Percentiles rank a stretch among this genome's conserved stretches.
Evolutionary conservation across 768 basidiomycete genomes (phyloP).

Genomic region (Psilocybe cubensis): DNA sequence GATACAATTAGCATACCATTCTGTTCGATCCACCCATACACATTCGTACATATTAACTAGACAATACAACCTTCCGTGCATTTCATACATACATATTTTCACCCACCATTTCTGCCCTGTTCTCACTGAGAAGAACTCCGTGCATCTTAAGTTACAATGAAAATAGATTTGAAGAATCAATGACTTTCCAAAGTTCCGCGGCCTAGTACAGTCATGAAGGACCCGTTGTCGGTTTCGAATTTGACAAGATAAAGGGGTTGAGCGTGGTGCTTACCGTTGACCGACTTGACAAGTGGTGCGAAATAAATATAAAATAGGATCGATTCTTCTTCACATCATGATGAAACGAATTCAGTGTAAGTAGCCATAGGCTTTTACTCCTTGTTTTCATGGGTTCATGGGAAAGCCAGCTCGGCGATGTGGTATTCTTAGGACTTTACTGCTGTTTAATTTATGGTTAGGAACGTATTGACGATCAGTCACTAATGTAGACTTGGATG

Average conservation of each 20-base stretch:
- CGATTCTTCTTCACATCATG: constrained; percentile 14
- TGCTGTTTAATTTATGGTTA: constrained; percentile 12
- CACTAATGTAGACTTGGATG: neutral
- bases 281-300: constrained; percentile 13
- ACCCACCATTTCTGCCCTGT: neutral
- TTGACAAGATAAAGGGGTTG: constrained; percentile 5
- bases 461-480: constrained; percentile 16
- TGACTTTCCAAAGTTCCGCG: neutral
- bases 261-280: neutral
- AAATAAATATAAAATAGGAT: constrained; percentile 8
- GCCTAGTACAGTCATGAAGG: neutral
- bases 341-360: constrained; percentile 12
- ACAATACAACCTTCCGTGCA: neutral
- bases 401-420: constrained; percentile 4
- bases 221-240: constrained; percentile 1
- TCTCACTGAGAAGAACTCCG: neutral
- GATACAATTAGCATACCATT: neutral
- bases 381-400: constrained; percentile 13
- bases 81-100: neutral
- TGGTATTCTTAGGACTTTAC: constrained; percentile 8
- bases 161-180: neutral
- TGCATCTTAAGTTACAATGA: neutral
- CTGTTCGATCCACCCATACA: neutral
- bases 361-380: constrained; percentile 2
- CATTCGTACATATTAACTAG: neutral